Evolutionary conservation across 495 filamentous ascomycete species (phyloP).

Genomic region (Lasiosphaeria miniovina): DNA sequence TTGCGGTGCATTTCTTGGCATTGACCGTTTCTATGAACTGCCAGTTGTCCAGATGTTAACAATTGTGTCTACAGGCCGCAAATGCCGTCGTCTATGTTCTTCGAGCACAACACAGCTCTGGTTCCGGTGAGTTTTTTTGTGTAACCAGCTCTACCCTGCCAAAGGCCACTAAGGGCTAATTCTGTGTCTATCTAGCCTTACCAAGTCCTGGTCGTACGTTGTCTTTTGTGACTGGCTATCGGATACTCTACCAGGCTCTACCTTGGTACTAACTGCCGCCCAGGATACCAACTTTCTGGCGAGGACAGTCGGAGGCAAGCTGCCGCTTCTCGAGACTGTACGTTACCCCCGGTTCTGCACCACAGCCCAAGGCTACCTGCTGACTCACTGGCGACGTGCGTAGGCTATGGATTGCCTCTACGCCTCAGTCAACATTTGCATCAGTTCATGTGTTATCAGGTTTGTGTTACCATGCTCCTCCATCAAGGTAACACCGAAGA

Average conservation of each 20-base stretch:
- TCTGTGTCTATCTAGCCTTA: slow-evolving; percentile 22
- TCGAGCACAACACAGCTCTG: slow-evolving; percentile 87
- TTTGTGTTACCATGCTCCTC: not conserved
- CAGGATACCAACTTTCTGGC: slow-evolving; percentile 89
- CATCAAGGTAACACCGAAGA: not conserved
- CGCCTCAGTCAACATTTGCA: slow-evolving; percentile 64
- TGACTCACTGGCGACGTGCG: not conserved
- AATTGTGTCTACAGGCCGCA: slow-evolving; percentile 52
- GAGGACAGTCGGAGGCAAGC: slow-evolving; percentile 85
- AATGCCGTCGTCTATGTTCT: slow-evolving; percentile 86
- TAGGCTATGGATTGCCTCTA: slow-evolving; percentile 69
- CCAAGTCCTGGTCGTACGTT: slow-evolving; percentile 28
- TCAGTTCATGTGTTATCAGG: slow-evolving; percentile 63
- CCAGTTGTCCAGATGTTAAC: not conserved
- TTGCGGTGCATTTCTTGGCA: not conserved
- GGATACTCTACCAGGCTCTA: not conserved
- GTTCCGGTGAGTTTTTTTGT: slow-evolving; percentile 48
- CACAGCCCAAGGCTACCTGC: no score
- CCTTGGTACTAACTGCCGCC: slow-evolving; percentile 4
- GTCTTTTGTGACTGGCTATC: no score
- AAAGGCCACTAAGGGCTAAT: slow-evolving; percentile 9
- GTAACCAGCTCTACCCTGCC: not conserved
- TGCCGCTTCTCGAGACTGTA: slow-evolving; percentile 72
- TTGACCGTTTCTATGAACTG: not conserved
- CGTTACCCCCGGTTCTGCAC: not conserved